phyloP scores from a whole-genome alignment of 2,329 filamentous ascomycete species.

The Arthroderma sp. region DNA sequence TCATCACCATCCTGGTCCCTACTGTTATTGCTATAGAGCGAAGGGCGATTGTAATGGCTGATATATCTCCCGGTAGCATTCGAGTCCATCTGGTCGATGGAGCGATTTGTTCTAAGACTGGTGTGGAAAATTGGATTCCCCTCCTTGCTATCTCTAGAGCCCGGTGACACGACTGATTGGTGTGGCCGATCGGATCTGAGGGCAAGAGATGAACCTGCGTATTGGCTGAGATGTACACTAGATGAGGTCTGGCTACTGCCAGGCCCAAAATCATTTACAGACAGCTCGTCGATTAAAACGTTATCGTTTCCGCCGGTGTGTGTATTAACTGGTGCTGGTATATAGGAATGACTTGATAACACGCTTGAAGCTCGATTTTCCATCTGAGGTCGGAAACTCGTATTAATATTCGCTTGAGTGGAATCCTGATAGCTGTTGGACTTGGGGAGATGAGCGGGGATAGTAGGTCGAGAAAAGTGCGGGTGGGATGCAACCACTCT shows the following conservation, averaged over 20 bases:
- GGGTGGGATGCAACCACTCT: no score
- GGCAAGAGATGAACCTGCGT: constrained; percentile 6
- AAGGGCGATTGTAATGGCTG: no score
- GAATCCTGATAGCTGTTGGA: no score
- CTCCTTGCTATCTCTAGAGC: neutral
- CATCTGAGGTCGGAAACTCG: no score
- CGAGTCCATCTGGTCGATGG: neutral
- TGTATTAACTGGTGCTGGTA: no score
- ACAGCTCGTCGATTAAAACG: no score
- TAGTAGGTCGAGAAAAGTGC: no score
- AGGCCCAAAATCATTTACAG: constrained; percentile 1
- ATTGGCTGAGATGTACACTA: constrained; percentile 8
- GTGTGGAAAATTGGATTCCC: constrained; percentile 6
- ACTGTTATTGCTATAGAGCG: neutral
- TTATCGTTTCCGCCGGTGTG: no score
- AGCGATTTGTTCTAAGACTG: constrained; percentile 1
- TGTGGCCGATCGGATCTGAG: constrained; percentile 6
- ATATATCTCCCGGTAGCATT: neutral
- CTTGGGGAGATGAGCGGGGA: no score
- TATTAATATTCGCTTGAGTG: no score
- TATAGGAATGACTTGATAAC: no score
- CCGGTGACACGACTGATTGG: constrained; percentile 5
- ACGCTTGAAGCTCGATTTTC: no score
- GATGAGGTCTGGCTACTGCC: constrained; percentile 11
- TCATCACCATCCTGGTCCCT: constrained; percentile 11